phyloP scores from a whole-genome alignment of 2,329 filamentous ascomycete species.

The Paracorniculantispora psalliotae region DNA sequence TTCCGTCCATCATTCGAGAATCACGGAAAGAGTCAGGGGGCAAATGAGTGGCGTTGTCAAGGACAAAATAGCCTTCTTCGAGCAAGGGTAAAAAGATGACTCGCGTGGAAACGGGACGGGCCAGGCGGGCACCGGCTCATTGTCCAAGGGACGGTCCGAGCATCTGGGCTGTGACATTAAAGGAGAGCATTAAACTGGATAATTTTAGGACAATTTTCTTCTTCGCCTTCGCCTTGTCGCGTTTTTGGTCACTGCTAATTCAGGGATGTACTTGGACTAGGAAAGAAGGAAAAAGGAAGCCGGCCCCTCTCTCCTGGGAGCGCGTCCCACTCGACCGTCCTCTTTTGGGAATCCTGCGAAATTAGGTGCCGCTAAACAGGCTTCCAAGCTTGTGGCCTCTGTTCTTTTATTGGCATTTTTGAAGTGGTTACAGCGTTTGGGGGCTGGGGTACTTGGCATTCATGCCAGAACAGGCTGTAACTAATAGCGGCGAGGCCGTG shows the following conservation, averaged over 20 bases:
- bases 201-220: neutral
- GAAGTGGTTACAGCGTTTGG: too few species aligned
- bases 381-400: neutral
- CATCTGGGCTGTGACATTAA: constrained; percentile 8
- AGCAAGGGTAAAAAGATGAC: constrained; percentile 8
- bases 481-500: constrained; percentile 4
- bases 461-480: neutral
- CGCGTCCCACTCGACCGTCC: neutral
- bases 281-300: constrained; percentile 6
- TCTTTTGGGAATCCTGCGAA: constrained; percentile 2
- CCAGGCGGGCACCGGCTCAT: constrained; percentile 4
- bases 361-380: neutral
- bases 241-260: too few species aligned
- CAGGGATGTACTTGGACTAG: neutral
- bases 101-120: constrained; percentile 12
- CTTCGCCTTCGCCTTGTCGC: too few species aligned
- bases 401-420: neutral
- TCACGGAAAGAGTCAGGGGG: neutral
- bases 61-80: neutral
- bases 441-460: too few species aligned
- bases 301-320: neutral
- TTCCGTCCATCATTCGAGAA: neutral
- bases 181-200: neutral
- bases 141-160: constrained; percentile 12
- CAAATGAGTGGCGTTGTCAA: neutral